These are phyloP conservation scores for Alectoria sarmentosa DNA, from an alignment of 495 filamentous ascomycete genomes.

Conservation along the genomic window DNA sequence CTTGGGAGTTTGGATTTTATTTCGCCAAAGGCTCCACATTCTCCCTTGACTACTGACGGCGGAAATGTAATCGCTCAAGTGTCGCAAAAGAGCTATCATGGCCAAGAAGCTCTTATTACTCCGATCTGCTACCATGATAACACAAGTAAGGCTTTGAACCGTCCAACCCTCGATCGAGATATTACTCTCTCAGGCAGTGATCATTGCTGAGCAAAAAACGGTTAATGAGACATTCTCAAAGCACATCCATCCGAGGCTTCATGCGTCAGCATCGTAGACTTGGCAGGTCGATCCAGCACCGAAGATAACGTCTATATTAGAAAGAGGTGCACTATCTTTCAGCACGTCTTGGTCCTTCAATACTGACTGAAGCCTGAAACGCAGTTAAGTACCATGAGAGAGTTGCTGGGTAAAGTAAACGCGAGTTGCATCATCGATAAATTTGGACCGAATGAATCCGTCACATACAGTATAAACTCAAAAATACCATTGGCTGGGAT, in stretches of 20 bases:
- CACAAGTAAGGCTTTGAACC: background rate
- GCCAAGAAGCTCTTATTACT: background rate
- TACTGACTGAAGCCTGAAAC: background rate
- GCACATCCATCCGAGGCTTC: background rate
- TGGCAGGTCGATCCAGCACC: constrained; percentile 4
- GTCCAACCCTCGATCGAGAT: background rate
- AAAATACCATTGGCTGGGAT: background rate
- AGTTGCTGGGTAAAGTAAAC: background rate
- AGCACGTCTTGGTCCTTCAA: background rate
- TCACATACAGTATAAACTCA: background rate
- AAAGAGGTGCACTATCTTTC: background rate
- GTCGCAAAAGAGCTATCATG: background rate
- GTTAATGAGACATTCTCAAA: background rate
- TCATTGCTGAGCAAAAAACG: background rate
- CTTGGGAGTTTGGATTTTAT: too few relatives aligned
- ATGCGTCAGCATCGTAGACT: background rate
- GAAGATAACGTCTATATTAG: background rate
- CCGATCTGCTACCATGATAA: background rate
- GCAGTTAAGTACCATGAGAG: constrained; percentile 2
- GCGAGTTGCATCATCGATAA: background rate
- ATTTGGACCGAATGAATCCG: background rate
- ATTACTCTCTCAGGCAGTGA: background rate
- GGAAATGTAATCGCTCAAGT: too few relatives aligned
- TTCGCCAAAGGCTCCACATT: too few relatives aligned
- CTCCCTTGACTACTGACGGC: too few relatives aligned